Evolutionary conservation across 176 grass and related monocot genomes (phyloP).

Genomic region (Zea luxurians): DNA sequence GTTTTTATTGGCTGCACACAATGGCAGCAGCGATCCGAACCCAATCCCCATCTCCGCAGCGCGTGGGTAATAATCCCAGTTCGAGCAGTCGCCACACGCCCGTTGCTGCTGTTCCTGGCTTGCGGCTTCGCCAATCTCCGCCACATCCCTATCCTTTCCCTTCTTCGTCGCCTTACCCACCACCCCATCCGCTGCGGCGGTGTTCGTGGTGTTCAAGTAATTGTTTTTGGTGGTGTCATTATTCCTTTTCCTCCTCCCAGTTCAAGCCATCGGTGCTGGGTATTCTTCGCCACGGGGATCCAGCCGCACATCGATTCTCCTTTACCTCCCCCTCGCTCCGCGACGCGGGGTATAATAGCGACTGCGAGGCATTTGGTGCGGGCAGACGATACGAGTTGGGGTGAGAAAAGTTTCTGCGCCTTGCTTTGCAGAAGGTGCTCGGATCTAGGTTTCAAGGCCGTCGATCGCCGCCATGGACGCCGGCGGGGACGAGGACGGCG

Average conservation of each 20-base stretch:
- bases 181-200: background rate
- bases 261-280: slow-evolving; percentile 4
- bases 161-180: background rate
- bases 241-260: slow-evolving; percentile 11
- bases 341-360: slow-evolving; percentile 30
- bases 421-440: slow-evolving; percentile 25
- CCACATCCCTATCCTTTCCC: slow-evolving; percentile 40
- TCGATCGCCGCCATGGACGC: slow-evolving; percentile 48
- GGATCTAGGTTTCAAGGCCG: slow-evolving; percentile 62
- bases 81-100: slow-evolving; percentile 10
- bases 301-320: slow-evolving; percentile 46
- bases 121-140: slow-evolving; percentile 45
- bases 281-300: slow-evolving; percentile 32
- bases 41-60: background rate
- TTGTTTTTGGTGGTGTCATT: background rate
- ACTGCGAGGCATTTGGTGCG: slow-evolving; percentile 25
- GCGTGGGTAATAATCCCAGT: background rate
- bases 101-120: slow-evolving; percentile 20
- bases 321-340: background rate
- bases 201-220: slow-evolving; percentile 49
- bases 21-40: too few species aligned
- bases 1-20: too few species aligned
- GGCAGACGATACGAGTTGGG: slow-evolving; percentile 24
- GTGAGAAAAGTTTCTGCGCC: slow-evolving; percentile 4
- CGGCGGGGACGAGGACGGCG: slow-evolving; percentile 45